Base-by-base conservation (phyloP, 768 basidiomycete species). In the Lactifluus echinatus region DNA sequence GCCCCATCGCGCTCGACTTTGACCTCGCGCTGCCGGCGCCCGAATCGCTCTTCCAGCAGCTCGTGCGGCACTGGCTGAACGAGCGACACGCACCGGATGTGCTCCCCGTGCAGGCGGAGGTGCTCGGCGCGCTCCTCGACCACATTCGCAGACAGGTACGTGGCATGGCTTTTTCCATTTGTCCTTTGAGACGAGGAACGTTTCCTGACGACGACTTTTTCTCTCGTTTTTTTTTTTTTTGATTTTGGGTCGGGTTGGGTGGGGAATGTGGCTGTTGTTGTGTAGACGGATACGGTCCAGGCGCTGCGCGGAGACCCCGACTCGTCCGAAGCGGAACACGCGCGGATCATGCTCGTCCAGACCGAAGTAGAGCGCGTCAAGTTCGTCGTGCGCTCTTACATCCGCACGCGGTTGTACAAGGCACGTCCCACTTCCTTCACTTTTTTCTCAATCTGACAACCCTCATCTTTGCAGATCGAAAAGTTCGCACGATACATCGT, bases 321-420 rank as follows among this genome's bases (percentile, higher is more conserved):
- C 36, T 85, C 89, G 2, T 90, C 87, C 1, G 92, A 95, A 65
- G 92, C 95, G 60, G 93, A 97, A 61, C 93, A 97, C 65, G 88
- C 93, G 59, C 77, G 91, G 63, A 89, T 95, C 33, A 86, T 92
- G 76, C 84, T 97, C 52, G 93, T 90, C 0, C 91, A 94, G 71
- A 94, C 91, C 0, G 93, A 97, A 71, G 82, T 95, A 63, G 93
- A 97, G 68, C 82, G 94, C 40, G 89, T 92, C 64, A 94, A 93
- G 71, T 97, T 93, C 66, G 81, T 95, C 54, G 82, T 96, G 24
- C 74, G 93, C 56, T 90, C 91, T 1, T 97, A 95, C 68, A 79
- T 95, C 4, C 80, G 94, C 23, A 90, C 88, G 28, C 76, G 93
- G 57, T 69, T 95, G 50, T 84, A 79, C 75, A 97, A 97, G 80